phyloP scores from a whole-genome alignment of 345 rosid species.

The Nasturtium officinale region DNA sequence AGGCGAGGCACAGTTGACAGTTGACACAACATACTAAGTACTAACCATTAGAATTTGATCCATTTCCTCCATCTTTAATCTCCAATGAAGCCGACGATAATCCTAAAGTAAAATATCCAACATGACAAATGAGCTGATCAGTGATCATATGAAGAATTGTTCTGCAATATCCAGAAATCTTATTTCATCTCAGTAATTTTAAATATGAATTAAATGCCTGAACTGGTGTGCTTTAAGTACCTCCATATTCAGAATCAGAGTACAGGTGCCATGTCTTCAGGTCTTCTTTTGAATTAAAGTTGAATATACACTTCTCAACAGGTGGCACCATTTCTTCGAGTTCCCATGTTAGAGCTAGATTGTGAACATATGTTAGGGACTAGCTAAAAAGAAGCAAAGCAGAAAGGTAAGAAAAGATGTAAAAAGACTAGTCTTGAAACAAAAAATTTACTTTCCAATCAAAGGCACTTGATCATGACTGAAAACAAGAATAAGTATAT shows the following conservation, averaged over 20 bases:
- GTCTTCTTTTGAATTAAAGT: conserved; percentile 76
- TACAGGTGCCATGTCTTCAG: conserved; percentile 86
- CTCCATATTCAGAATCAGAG: conserved; percentile 94
- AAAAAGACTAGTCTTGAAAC: conserved; percentile 8
- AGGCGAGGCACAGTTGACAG: no score
- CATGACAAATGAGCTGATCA: conserved; percentile 19
- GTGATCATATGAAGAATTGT: conserved; percentile 1
- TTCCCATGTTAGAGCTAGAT: conserved; percentile 79
- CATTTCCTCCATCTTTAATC: conserved; percentile 57
- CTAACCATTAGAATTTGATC: conserved; percentile 50
- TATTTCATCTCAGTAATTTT: neutral
- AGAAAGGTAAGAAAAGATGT: neutral
- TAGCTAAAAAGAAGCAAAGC: conserved; percentile 12
- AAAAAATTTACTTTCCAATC: neutral
- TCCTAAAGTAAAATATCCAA: conserved; percentile 52
- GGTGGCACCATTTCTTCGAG: conserved; percentile 87
- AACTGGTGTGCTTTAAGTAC: conserved; percentile 45
- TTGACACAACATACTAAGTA: neutral
- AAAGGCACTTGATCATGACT: neutral
- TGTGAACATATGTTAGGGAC: conserved; percentile 1
- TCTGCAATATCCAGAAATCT: neutral
- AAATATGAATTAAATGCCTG: neutral
- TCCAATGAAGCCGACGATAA: conserved; percentile 85
- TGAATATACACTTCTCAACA: conserved; percentile 65
- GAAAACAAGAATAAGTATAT: neutral